phyloP scores from a whole-genome alignment of 2,329 filamentous ascomycete species.

The Tolypocladium ophioglossoides region DNA sequence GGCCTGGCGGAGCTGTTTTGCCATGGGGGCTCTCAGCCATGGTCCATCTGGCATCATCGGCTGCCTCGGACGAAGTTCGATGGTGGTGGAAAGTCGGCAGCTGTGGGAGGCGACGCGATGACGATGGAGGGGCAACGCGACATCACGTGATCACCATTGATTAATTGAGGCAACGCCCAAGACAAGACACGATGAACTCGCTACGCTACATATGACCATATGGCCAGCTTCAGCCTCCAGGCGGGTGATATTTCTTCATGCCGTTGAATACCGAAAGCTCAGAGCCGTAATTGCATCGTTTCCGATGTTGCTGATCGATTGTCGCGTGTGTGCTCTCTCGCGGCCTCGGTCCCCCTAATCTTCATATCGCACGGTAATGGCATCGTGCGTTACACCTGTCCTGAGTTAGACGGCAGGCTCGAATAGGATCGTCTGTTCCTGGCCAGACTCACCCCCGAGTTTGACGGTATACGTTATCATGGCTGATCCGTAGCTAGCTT shows the following conservation, averaged over 20 bases:
- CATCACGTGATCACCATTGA: conserved; percentile 8
- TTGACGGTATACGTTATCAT: conserved; percentile 26
- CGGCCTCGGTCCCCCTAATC: neutral
- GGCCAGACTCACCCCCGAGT: conserved; percentile 20
- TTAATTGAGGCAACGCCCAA: neutral
- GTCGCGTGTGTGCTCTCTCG: neutral
- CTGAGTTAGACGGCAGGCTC: neutral
- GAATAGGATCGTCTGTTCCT: neutral
- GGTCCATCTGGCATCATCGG: conserved; percentile 13
- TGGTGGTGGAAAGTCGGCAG: neutral
- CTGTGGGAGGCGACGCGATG: conserved; percentile 7
- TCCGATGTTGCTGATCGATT: neutral
- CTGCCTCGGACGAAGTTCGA: neutral
- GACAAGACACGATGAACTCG: neutral
- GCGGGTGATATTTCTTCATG: too few species aligned
- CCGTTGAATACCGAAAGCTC: neutral
- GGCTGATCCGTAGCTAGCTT: conserved; percentile 26
- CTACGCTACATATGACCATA: neutral
- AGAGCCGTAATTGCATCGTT: neutral
- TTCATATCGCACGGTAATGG: conserved; percentile 24
- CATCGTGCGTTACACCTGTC: conserved; percentile 25
- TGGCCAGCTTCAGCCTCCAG: conserved; percentile 1
- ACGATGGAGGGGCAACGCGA: conserved; percentile 7
- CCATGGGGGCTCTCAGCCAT: conserved; percentile 17
- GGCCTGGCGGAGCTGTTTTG: conserved; percentile 9